Percentiles rank a stretch among this genome's conserved stretches.
Conservation (phyloP, 2,329 filamentous ascomycete genomes). For the Dendrostoma leiphaemia region DNA sequence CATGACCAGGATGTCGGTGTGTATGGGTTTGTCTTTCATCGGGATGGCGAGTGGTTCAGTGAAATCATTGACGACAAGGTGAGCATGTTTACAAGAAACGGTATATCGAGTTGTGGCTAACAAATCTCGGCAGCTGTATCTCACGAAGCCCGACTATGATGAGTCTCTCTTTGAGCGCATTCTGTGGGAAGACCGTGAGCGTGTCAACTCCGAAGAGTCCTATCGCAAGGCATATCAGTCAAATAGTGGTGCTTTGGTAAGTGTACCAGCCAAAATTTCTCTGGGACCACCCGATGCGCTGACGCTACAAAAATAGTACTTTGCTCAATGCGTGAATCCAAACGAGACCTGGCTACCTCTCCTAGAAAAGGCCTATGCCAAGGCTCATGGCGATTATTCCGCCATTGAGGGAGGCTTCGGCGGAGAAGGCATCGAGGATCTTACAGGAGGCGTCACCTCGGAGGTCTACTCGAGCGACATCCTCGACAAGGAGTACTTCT, state of each 20-base stretch:
- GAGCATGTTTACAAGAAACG: conserved; percentile 5
- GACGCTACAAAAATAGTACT: conserved; percentile 42
- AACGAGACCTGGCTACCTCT: conserved; percentile 74
- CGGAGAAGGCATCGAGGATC: conserved; percentile 47
- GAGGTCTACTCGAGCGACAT: conserved; percentile 69
- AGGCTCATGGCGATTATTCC: conserved; percentile 71
- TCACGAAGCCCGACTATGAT: conserved; percentile 60
- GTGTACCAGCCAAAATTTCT: not conserved
- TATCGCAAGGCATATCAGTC: conserved; percentile 65
- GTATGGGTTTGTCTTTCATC: conserved; percentile 82
- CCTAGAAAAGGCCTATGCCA: conserved; percentile 72
- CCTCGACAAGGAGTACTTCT: conserved; percentile 77
- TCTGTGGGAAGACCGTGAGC: conserved; percentile 42
- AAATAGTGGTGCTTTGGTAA: conserved; percentile 59
- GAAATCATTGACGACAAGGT: conserved; percentile 58
- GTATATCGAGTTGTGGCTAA: not conserved
- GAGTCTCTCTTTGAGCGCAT: conserved; percentile 51
- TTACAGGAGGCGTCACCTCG: conserved; percentile 68
- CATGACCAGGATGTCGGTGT: conserved; percentile 72
- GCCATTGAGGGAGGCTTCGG: conserved; percentile 68
- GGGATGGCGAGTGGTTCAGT: conserved; percentile 72
- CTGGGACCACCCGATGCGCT: not conserved
- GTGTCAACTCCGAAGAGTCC: conserved; percentile 53
- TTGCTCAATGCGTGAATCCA: conserved; percentile 65
- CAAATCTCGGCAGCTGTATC: conserved; percentile 39